Base-by-base conservation (phyloP, 345 rosid species). In the Noccaea caerulescens region DNA sequence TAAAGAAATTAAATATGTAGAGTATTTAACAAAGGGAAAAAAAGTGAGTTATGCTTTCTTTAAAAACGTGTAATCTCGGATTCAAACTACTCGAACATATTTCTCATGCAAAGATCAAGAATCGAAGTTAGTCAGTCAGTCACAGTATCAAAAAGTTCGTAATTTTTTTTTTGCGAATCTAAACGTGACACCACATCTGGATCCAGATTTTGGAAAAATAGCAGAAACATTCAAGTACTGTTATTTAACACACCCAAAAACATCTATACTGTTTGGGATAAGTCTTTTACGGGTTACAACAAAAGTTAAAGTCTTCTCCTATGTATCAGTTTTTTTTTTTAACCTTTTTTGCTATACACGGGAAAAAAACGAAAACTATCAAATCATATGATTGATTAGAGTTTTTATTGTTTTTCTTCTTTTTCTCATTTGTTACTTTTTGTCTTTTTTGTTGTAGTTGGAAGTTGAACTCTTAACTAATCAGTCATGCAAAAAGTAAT, bases 301-400 rank as follows among this genome's bases (percentile, higher is more conserved):
- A 66, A 47, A 66, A 32, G 33, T 12, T 7, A 50, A 50, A 66
- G 56, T 66, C 61, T 58, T 66, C 72, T 8, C 72, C 72, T 73
- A 61, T 39, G 60, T 18, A 47, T 56, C 6, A 2, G 4, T 27
- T 27, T 27, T 2, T 25, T 2, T 25, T 46, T 43, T 14, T 8
- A 27, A 27, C 4, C 30, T 59, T 50, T 52, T 59, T 46, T 14
- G 45, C 55, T 42, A 50, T 32, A 51, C 36, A 12, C 43, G 58
- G 57, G 58, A 27, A 58, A 66, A 18, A 66, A 58, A 73, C 62
- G 72, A 73, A 74, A 74, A 74, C 72, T 50, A 74, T 66, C 77
- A 73, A 58, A 73, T 66, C 72, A 66, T 13, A 51, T 58, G 70
- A 74, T 68, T 67, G 68, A 67, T 74, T 52, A 44, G 63, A 59